Evolutionary conservation across 805 yeast species (phyloP).

Genomic region (Millerozyma acaciae): DNA sequence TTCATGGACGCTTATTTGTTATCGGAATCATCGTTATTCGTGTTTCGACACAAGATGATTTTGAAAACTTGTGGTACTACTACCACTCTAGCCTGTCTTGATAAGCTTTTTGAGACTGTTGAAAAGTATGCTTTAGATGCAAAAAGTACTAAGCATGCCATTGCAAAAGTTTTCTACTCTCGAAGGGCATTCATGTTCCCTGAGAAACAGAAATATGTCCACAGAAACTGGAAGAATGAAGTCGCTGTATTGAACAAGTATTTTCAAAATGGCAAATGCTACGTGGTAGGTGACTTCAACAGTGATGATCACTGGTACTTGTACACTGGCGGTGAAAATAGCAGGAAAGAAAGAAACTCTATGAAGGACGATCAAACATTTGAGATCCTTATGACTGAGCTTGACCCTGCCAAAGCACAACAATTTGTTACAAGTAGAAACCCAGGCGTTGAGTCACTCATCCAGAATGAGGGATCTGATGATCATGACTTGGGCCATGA

Average conservation of each 20-base stretch:
- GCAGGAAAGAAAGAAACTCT: constrained; percentile 8
- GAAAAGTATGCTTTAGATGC: constrained; percentile 21
- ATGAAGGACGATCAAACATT: constrained; percentile 60
- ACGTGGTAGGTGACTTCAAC: constrained; percentile 71
- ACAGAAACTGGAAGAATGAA: constrained; percentile 81
- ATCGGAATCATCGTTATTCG: constrained; percentile 87
- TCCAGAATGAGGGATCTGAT: constrained; percentile 38
- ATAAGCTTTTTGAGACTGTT: constrained; percentile 50
- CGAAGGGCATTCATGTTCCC: constrained; percentile 94
- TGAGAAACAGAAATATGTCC: constrained; percentile 73
- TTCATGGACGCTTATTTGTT: constrained; percentile 78
- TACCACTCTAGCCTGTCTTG: constrained; percentile 76
- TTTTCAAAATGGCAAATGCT: constrained; percentile 59
- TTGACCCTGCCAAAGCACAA: constrained; percentile 52
- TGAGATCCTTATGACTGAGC: constrained; percentile 87
- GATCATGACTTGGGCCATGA: constrained; percentile 76
- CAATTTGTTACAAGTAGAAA: constrained; percentile 56
- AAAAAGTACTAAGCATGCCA: constrained; percentile 29
- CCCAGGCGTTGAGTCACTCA: constrained; percentile 37
- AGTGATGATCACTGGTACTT: constrained; percentile 89
- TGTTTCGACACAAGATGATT: constrained; percentile 78
- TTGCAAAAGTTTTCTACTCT: constrained; percentile 79
- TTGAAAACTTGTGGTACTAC: constrained; percentile 97
- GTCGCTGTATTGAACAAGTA: constrained; percentile 61
- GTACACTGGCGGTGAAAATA: constrained; percentile 54